These are phyloP conservation scores for Talaromyces nanjingensis DNA, from an alignment of 495 filamentous ascomycete genomes.

Conservation along the genomic window DNA sequence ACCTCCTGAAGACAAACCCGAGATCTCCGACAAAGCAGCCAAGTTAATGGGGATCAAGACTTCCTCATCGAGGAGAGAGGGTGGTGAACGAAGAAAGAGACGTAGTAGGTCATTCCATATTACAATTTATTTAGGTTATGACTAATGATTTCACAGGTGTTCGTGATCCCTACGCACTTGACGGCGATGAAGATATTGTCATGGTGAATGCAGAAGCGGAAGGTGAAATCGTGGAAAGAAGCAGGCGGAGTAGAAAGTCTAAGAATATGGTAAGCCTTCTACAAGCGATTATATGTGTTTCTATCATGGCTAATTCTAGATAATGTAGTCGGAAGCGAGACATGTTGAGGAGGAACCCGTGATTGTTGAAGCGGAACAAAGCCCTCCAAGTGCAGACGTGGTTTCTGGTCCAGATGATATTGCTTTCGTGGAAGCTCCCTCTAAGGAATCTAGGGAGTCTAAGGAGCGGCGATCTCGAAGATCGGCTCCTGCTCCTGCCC, in stretches of 20 bases:
- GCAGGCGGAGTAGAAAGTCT: constrained; percentile 27
- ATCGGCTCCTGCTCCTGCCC: constrained; percentile 29
- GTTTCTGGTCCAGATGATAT: constrained; percentile 52
- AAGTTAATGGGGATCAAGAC: constrained; percentile 49
- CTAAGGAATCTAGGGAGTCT: constrained; percentile 60
- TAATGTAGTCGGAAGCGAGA: constrained; percentile 10
- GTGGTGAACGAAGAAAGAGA: constrained; percentile 28
- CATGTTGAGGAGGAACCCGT: constrained; percentile 37
- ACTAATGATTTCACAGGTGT: constrained; percentile 23
- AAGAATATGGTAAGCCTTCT: constrained; percentile 28
- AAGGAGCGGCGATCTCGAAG: constrained; percentile 49
- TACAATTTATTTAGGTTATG: background rate
- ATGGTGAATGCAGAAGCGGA: constrained; percentile 45
- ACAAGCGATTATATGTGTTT: background rate
- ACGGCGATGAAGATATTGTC: constrained; percentile 52
- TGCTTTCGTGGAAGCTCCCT: constrained; percentile 67
- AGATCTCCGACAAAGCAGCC: constrained; percentile 49
- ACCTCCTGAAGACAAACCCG: constrained; percentile 43
- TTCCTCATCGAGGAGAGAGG: constrained; percentile 29
- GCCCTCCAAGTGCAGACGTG: constrained; percentile 28
- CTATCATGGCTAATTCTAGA: background rate
- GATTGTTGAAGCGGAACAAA: constrained; percentile 40
- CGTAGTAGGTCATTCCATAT: constrained; percentile 24
- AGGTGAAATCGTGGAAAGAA: constrained; percentile 27
- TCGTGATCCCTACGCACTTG: constrained; percentile 53